Evolutionary conservation across 495 filamentous ascomycete genomes (phyloP), one percentile per base, ranked within the genome.

Genomic region (Podospora bellae-mahoneyi): DNA sequence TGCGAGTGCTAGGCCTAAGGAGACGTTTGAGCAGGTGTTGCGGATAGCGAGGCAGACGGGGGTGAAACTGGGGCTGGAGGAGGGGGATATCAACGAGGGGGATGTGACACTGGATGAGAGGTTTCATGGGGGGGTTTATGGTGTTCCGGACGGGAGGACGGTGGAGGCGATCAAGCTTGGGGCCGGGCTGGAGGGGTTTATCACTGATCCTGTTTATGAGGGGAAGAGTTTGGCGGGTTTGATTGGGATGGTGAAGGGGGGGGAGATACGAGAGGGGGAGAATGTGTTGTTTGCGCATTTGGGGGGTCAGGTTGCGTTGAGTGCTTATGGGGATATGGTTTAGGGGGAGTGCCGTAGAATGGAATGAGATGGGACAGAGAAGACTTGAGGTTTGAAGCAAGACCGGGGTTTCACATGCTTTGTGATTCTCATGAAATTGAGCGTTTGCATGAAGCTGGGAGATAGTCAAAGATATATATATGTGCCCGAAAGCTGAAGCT

Each of bases 121-220:
- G 48, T 91, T 85, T 63, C 85, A 89, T 76, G 88, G 77, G 0
- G 87, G 87, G 0, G 77, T 79, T 10, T 89, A 90, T 78, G 88
- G 88, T 0, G 78, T 86, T 66, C 84, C 86, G 1, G 85, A 87
- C 71, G 69, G 78, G 71, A 73, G 74, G 77, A 90, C 87, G 4
- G 81, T 83, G 66, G 85, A 85, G 63, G 88, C 87, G 4, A 88
- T 90, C 61, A 81, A 82, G 72, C 88, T 87, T 73, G 86, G 83
- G 2, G 88, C 87, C 5, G 34, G 69, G 69, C 89, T 84, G 39
- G 88, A 90, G 78, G 87, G 82, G 0, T 87, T 90, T 66, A 87
- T 91, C 62, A 89, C 87, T 9, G 88, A 90, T 72, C 87, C 87
- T 0, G 88, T 91, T 2, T 90, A 91, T 70, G 86, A 88, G 74